A percentile compares a stretch with the other conserved stretches of the same genome.
These are phyloP conservation scores for Papiliotrema laurentii DNA, from an alignment of 1,284 basidiomycete species.

Conservation along the genomic window DNA sequence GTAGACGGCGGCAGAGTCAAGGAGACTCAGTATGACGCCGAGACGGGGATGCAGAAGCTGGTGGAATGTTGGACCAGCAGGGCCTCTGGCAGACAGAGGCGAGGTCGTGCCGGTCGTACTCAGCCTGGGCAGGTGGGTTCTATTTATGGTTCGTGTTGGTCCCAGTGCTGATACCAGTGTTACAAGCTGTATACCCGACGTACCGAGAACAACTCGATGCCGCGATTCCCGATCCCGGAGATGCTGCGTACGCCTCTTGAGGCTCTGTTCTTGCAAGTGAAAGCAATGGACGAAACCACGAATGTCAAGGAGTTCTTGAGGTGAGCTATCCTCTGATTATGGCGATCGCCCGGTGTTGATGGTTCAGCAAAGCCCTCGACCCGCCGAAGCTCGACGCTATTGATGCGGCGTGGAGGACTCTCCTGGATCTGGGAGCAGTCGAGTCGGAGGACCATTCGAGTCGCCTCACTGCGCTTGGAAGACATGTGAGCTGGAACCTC, in stretches of 20 bases:
- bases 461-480: conserved; percentile 72
- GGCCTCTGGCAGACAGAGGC: conserved; percentile 75
- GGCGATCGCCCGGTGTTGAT: background rate
- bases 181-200: conserved; percentile 77
- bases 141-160: background rate
- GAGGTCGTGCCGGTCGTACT: conserved; percentile 86
- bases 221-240: conserved; percentile 73
- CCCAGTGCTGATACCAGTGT: conserved; percentile 43
- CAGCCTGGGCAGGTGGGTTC: conserved; percentile 58
- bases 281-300: conserved; percentile 70
- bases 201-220: conserved; percentile 67
- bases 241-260: conserved; percentile 87
- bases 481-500: conserved; percentile 59
- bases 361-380: conserved; percentile 65
- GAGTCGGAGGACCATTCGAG: conserved; percentile 56
- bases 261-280: conserved; percentile 74
- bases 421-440: conserved; percentile 76
- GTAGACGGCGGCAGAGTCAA: conserved; percentile 85
- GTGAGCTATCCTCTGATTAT: conserved; percentile 8
- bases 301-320: conserved; percentile 64
- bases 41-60: conserved; percentile 68
- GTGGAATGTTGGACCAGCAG: conserved; percentile 65
- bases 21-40: conserved; percentile 77
- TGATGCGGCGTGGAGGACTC: conserved; percentile 68
- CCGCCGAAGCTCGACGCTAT: conserved; percentile 74